Conservation (phyloP, 1,284 basidiomycete genomes). For the Xerocomus minutiporus region DNA sequence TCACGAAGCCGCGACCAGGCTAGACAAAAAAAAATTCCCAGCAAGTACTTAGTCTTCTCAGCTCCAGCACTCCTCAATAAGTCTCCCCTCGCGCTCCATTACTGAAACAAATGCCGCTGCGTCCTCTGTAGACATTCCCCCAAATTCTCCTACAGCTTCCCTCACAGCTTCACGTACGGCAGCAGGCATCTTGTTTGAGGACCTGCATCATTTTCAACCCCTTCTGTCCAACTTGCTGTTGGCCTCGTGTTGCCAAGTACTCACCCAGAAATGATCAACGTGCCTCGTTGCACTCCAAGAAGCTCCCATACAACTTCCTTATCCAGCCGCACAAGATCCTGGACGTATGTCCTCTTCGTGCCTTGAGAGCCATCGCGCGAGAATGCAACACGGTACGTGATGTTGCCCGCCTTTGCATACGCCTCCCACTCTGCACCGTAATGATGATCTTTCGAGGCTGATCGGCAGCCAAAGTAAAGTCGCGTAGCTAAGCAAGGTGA, state of each 20-base stretch:
- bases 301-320: constrained; percentile 61
- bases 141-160: no score
- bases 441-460: constrained; percentile 71
- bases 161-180: constrained; percentile 45
- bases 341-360: constrained; percentile 69
- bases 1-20: no score
- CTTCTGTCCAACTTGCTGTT: neutral
- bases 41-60: no score
- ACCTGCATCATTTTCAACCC: constrained; percentile 44
- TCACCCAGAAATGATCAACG: constrained; percentile 83
- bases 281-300: constrained; percentile 53
- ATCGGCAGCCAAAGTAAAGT: constrained; percentile 85
- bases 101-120: constrained; percentile 62
- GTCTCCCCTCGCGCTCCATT: constrained; percentile 56
- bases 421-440: constrained; percentile 70
- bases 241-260: constrained; percentile 21
- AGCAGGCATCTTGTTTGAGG: constrained; percentile 93
- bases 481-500: constrained; percentile 50
- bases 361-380: constrained; percentile 73
- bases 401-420: constrained; percentile 38
- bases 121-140: constrained; percentile 25
- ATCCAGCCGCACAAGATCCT: constrained; percentile 74
- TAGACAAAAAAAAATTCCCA: no score
- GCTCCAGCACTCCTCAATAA: no score
- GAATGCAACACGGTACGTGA: constrained; percentile 70